Evolutionary conservation across 768 basidiomycete genomes (phyloP), one percentile per base, ranked within the genome.

Genomic region (Leccinum subtestaceum): DNA sequence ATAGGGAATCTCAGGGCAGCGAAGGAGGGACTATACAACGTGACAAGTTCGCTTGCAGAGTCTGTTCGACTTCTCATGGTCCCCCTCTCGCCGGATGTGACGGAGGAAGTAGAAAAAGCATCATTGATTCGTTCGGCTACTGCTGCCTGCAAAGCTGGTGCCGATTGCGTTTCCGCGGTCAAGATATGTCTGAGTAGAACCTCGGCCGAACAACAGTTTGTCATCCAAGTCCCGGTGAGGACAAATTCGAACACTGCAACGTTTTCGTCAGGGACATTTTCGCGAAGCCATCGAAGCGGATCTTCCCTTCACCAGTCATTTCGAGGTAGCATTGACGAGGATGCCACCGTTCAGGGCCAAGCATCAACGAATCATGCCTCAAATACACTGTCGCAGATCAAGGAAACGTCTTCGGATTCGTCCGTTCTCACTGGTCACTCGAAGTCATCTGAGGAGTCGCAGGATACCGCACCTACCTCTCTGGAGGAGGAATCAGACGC

Each of bases 121-220:
- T 77, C 80, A 1, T 74, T 97, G 54, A 80, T 98, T 62, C 83
- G 87, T 56, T 88, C 87, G n/a, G 93, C 95, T 9, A 97, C 96
- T 5, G 84, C 83, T 50, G 91, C 95, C 5, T 78, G 95, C 59
- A 90, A 93, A 69, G 86, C 91, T 27, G 93, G 92, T 29, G 86
- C 89, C 11, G 95, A 97, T 61, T 96, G 94, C 72, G 88, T 93
- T 45, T 82, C 87, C 8, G 85, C 91, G 25, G 91, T 95, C 64
- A 93, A 89, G 74, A 81, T 88, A 60, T 95, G 92, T 68, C 74
- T 95, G 56, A 84, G 80, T 69, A 81, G 86, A 53, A 78, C 86
- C 21, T 73, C 80, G 12, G 80, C 81, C 45, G 86, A 87, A 65
- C 78, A 80, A 40, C 81, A 85, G 10, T 86, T 89, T 68, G 73